Conservation (phyloP, 768 basidiomycete species). For the Boletellus sp. region DNA sequence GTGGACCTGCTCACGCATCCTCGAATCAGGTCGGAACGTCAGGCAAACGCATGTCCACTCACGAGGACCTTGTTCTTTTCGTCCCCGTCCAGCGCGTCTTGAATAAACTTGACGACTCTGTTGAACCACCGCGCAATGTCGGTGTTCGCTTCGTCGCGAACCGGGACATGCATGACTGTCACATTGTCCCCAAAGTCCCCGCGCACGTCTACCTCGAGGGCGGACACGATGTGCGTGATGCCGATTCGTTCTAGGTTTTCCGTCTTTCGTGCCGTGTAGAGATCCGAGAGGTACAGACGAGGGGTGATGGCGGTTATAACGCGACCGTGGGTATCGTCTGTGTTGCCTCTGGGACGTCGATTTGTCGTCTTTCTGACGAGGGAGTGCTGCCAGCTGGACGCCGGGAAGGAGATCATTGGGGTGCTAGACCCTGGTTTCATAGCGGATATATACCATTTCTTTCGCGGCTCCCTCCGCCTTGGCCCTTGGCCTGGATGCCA, state of each 20-base stretch:
- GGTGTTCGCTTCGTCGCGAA: constrained; percentile 39
- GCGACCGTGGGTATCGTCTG: constrained; percentile 16
- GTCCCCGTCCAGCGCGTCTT: constrained; percentile 42
- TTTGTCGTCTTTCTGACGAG: constrained; percentile 19
- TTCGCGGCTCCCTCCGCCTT: background rate
- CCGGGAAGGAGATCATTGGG: constrained; percentile 33
- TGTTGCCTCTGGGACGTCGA: constrained; percentile 8
- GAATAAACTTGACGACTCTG: constrained; percentile 51
- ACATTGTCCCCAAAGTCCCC: constrained; percentile 31
- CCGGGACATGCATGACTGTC: constrained; percentile 47
- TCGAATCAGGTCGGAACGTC: background rate
- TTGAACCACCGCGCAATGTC: constrained; percentile 47
- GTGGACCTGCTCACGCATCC: constrained; percentile 52
- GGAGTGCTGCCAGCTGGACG: constrained; percentile 28
- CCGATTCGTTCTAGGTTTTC: constrained; percentile 51
- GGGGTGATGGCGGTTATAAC: constrained; percentile 36
- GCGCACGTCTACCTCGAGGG: constrained; percentile 45
- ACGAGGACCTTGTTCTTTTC: constrained; percentile 48
- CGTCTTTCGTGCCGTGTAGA: constrained; percentile 48
- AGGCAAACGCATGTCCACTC: constrained; percentile 17
- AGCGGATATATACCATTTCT: constrained; percentile 1
- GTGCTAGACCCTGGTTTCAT: constrained; percentile 5
- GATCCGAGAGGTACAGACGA: constrained; percentile 62
- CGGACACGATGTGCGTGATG: constrained; percentile 71
- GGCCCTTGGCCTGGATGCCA: background rate